A percentile compares a stretch with the other conserved stretches of the same genome.
Conservation (phyloP, 306 rosid species). For the Notholithocarpus densiflorus region DNA sequence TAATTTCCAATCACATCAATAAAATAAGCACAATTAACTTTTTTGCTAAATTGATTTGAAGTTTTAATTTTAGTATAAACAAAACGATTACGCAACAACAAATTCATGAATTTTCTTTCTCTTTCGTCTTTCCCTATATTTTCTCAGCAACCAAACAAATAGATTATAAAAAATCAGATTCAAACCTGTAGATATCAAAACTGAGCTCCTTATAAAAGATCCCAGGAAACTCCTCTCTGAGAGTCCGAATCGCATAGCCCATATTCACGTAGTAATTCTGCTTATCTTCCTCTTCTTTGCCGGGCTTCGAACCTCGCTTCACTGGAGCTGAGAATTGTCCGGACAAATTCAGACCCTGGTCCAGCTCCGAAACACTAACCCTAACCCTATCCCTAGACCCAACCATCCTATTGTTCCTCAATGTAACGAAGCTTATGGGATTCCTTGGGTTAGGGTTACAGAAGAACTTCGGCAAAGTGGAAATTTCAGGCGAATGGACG, state of each 20-base stretch:
- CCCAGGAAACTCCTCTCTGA: slow-evolving; percentile 77
- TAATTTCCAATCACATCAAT: background rate
- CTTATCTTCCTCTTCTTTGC: slow-evolving; percentile 72
- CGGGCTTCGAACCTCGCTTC: slow-evolving; percentile 55
- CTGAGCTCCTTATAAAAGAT: slow-evolving; percentile 66
- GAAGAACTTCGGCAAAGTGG: slow-evolving; percentile 20
- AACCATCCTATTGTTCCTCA: slow-evolving; percentile 19
- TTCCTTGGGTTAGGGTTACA: slow-evolving; percentile 37
- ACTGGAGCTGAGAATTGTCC: slow-evolving; percentile 66
- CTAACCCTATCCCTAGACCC: slow-evolving; percentile 34
- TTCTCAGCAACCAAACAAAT: background rate
- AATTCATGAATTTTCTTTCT: background rate
- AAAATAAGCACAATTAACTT: background rate
- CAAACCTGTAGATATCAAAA: slow-evolving; percentile 71
- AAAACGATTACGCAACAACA: background rate
- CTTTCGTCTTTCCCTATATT: background rate
- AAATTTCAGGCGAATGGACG: slow-evolving; percentile 43
- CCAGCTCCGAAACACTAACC: slow-evolving; percentile 35
- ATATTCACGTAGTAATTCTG: slow-evolving; percentile 69
- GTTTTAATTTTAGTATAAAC: background rate
- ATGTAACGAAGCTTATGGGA: slow-evolving; percentile 31
- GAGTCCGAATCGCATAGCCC: slow-evolving; percentile 78
- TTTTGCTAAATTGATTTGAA: background rate
- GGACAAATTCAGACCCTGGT: slow-evolving; percentile 31
- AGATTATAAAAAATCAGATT: background rate